Evolutionary conservation across 768 basidiomycete genomes (phyloP).

Genomic region (Pleurotus citrinopileatus): DNA sequence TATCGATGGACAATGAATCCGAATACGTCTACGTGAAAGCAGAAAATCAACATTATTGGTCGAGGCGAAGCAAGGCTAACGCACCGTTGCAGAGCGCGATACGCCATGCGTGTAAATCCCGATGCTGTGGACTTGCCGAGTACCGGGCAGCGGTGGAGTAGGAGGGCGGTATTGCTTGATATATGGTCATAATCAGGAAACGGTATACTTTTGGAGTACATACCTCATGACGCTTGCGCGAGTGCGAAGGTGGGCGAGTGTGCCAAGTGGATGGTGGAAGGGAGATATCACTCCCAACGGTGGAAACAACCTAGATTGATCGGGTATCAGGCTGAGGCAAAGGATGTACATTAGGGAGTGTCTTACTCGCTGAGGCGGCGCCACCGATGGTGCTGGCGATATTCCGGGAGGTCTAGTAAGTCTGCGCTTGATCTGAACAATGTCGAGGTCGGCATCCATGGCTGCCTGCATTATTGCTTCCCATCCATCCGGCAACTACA

Average conservation of each 20-base stretch:
- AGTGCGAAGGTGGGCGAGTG: not conserved
- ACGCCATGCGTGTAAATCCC: not conserved
- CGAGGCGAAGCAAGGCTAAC: not conserved
- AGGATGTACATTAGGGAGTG: not conserved
- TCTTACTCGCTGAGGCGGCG: not conserved
- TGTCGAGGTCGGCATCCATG: conserved; percentile 2
- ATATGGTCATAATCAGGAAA: conserved; percentile 6
- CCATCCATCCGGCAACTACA: conserved; percentile 33
- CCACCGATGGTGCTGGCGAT: not conserved
- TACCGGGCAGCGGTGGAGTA: conserved; percentile 46
- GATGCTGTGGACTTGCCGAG: not conserved
- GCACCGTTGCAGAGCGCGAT: not conserved
- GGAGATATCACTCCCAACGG: not conserved
- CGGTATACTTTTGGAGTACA: not conserved
- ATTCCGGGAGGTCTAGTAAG: conserved; percentile 7
- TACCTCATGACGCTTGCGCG: conserved; percentile 7
- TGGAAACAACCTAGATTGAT: not conserved
- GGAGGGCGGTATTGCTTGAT: conserved; percentile 54
- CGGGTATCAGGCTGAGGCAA: no score
- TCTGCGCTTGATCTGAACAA: not conserved
- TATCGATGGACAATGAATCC: not conserved
- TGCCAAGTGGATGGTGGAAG: not conserved
- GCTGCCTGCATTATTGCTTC: conserved; percentile 25
- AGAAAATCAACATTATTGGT: not conserved
- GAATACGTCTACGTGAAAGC: not conserved